These are phyloP conservation scores for Achaetomium macrosporum DNA, from an alignment of 2,329 filamentous ascomycete genomes.

Conservation along the genomic window DNA sequence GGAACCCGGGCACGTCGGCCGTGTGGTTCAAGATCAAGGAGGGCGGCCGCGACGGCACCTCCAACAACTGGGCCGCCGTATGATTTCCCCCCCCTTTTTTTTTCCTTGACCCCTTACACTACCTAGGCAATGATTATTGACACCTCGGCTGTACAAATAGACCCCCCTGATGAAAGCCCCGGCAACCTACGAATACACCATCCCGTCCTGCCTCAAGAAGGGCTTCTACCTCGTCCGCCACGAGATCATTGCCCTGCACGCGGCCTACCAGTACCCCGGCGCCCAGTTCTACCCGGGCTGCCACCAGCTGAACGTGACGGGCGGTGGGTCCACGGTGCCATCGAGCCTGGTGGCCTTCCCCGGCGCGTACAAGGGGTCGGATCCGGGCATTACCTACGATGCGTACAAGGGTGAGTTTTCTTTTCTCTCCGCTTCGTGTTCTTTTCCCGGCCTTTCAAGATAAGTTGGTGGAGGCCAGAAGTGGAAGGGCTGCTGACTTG, in stretches of 20 bases:
- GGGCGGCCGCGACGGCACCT: slow-evolving; percentile 43
- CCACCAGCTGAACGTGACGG: slow-evolving; percentile 51
- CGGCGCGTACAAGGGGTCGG: slow-evolving; percentile 45
- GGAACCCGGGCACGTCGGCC: slow-evolving; percentile 40
- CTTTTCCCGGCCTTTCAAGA: too few relatives aligned
- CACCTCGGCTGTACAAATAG: too few relatives aligned
- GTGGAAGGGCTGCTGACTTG: slow-evolving; percentile 8
- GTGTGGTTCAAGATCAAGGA: slow-evolving; percentile 55
- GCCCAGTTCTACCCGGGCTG: slow-evolving; percentile 54
- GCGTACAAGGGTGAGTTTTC: slow-evolving; percentile 40
- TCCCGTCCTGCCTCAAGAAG: slow-evolving; percentile 45
- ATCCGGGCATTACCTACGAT: slow-evolving; percentile 48
- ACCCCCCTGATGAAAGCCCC: slow-evolving; percentile 39
- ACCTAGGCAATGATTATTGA: too few relatives aligned
- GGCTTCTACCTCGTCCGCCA: slow-evolving; percentile 55
- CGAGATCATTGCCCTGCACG: slow-evolving; percentile 51
- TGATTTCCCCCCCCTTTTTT: slow-evolving; percentile 13
- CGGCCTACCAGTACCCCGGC: slow-evolving; percentile 43
- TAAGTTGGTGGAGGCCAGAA: background rate
- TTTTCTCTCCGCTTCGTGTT: too few relatives aligned
- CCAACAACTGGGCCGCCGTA: slow-evolving; percentile 42
- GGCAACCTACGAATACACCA: slow-evolving; percentile 45
- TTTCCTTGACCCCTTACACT: too few relatives aligned
- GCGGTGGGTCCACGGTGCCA: slow-evolving; percentile 40
- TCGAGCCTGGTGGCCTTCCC: slow-evolving; percentile 44